Evolutionary conservation across 106 monocot genomes (phyloP), one percentile per base, ranked within the genome.

Genomic region (Agapanthus africanus): DNA sequence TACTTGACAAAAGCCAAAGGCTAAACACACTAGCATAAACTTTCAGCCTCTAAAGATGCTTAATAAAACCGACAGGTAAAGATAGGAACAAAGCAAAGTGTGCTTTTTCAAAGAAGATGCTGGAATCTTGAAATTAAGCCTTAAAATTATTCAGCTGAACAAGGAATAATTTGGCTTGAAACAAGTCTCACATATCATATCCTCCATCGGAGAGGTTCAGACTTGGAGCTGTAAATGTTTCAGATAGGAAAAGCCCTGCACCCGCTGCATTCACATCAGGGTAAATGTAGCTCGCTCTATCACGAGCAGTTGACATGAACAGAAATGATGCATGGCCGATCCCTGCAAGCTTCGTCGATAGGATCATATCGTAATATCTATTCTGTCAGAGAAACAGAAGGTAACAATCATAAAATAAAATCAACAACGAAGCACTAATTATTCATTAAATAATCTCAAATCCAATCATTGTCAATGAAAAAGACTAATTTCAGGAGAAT

Each of bases 231-330:
- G 70, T 81, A 33, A 94, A 85, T 7, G 87, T 88, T 66, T 94
- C 83, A 0, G 85, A 72, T 11, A 94, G 73, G 52, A 94, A 47
- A 39, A 91, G 69, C 31, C 94, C 94, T 9, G 94, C 85, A 19
- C 94, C 94, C 10, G 82, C 94, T 23, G 73, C 81, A 61, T 94
- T 91, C 18, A 91, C 90, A 54, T 94, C 72, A 1, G 94, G 94
- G 63, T 88, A 91, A 37, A 94, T 75, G 63, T 94, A 94, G 79
- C 94, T 91, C 31, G 71, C 79, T 38, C 74, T 90, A 23, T 94
- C 91, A 3, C 94, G 75, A 0, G 94, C 82, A 1, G 91, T 79
- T 6, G 88, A 52, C 94, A 94, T 85, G 72, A 91, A 91, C 37
- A 91, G 72, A 57, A 94, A 94, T 10, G 91, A 70, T 7, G 88